Percentiles rank a stretch among this genome's conserved stretches.
Evolutionary conservation across 495 filamentous ascomycete species (phyloP).

Genomic region (Penicillium turbatum): DNA sequence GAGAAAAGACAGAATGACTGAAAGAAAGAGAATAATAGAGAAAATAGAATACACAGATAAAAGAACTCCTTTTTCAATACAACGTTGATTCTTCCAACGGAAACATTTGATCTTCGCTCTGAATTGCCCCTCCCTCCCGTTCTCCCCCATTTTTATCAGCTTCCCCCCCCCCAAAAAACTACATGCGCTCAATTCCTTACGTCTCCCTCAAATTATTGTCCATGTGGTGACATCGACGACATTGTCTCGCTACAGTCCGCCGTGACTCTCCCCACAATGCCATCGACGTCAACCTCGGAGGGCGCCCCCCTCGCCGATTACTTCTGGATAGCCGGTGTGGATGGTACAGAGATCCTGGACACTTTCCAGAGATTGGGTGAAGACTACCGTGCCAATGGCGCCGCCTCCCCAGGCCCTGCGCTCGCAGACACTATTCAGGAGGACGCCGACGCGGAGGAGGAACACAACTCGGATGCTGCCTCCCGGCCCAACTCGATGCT

Average conservation of each 20-base stretch:
- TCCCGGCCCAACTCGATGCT: slow-evolving; percentile 53
- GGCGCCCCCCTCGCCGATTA: slow-evolving; percentile 90
- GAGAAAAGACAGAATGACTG: not conserved
- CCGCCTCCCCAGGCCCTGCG: slow-evolving; percentile 46
- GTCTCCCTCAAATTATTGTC: slow-evolving; percentile 12
- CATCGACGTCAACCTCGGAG: slow-evolving; percentile 30
- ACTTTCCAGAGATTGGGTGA: slow-evolving; percentile 47
- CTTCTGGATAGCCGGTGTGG: slow-evolving; percentile 97
- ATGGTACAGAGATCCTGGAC: slow-evolving; percentile 55
- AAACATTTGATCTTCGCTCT: slow-evolving; percentile 26
- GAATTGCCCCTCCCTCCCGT: slow-evolving; percentile 20
- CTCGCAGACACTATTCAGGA: slow-evolving; percentile 79
- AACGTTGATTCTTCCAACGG: slow-evolving; percentile 6
- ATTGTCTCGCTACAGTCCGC: slow-evolving; percentile 4
- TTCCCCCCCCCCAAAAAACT: slow-evolving; percentile 1
- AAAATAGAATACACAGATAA: slow-evolving; percentile 1
- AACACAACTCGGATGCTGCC: slow-evolving; percentile 33
- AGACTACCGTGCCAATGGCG: slow-evolving; percentile 46
- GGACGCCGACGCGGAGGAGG: slow-evolving; percentile 62
- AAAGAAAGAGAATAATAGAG: not conserved
- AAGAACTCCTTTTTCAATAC: slow-evolving; percentile 13
- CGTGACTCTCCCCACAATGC: slow-evolving; percentile 23
- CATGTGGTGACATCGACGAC: slow-evolving; percentile 33
- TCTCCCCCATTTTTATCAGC: slow-evolving; percentile 10
- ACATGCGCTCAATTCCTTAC: slow-evolving; percentile 1